Percentiles rank a stretch among this genome's conserved stretches.
Evolutionary conservation across 2,329 filamentous ascomycete species (phyloP).

Genomic region (Tothia fuscella): DNA sequence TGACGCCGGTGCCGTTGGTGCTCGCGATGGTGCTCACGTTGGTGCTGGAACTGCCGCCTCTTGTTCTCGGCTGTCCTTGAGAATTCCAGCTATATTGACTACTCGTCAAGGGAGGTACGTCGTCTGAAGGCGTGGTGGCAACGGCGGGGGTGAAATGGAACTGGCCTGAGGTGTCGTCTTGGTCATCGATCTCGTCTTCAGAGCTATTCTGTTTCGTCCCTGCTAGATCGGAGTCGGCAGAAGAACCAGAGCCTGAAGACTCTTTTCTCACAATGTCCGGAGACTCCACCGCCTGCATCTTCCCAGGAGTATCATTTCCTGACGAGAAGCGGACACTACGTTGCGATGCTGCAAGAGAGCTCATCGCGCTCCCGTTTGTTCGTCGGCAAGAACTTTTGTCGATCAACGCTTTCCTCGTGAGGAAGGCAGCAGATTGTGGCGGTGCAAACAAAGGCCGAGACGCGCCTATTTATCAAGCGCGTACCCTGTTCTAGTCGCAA

Average conservation of each 20-base stretch:
- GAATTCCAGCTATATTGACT: conserved; percentile 19
- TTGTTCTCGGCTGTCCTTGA: conserved; percentile 15
- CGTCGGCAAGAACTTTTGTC: too few relatives aligned
- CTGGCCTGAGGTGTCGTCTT: conserved; percentile 12
- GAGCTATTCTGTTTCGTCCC: background rate
- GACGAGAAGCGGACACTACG: too few relatives aligned
- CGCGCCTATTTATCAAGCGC: too few relatives aligned
- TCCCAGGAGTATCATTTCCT: too few relatives aligned
- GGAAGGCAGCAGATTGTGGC: too few relatives aligned
- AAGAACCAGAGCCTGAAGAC: conserved; percentile 2
- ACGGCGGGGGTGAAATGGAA: conserved; percentile 27
- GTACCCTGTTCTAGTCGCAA: too few relatives aligned
- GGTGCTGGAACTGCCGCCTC: conserved; percentile 13
- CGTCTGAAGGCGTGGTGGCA: conserved; percentile 21
- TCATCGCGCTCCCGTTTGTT: too few relatives aligned
- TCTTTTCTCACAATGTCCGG: conserved; percentile 3
- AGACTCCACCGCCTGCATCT: too few relatives aligned
- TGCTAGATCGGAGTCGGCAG: background rate
- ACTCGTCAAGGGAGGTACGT: conserved; percentile 21
- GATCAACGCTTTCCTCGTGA: too few relatives aligned
- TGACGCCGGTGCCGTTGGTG: conserved; percentile 3
- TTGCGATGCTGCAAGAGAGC: too few relatives aligned
- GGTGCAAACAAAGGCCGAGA: too few relatives aligned
- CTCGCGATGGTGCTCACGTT: background rate
- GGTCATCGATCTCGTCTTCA: conserved; percentile 11